Conservation (phyloP, 352 stramenopile species). For the Blastocystis sp. region DNA sequence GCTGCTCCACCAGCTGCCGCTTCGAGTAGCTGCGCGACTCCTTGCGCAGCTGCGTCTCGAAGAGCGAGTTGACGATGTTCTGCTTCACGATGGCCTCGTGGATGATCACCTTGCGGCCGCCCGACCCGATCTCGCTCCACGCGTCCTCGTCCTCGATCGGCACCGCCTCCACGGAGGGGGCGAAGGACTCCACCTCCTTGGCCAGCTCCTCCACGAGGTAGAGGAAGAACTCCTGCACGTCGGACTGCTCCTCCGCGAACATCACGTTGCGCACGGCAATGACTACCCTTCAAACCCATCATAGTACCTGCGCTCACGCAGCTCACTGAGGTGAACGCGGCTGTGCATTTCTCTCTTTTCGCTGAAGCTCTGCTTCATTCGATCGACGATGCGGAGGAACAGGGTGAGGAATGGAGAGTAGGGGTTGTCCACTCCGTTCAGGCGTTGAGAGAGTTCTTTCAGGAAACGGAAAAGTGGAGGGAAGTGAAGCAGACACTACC, state of each 20-base stretch:
- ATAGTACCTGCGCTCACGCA: neutral
- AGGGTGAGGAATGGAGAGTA: slow-evolving; percentile 53
- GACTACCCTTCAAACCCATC: neutral
- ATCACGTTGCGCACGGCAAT: slow-evolving; percentile 53
- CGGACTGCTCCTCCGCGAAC: slow-evolving; percentile 59
- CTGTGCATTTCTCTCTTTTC: neutral
- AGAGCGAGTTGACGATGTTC: slow-evolving; percentile 24
- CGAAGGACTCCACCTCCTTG: neutral
- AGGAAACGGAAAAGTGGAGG: slow-evolving; percentile 33
- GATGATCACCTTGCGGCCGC: slow-evolving; percentile 8
- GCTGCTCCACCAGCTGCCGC: slow-evolving; percentile 15
- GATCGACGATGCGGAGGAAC: slow-evolving; percentile 6
- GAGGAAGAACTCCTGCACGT: slow-evolving; percentile 60
- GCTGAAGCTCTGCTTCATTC: neutral
- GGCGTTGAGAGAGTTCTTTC: neutral
- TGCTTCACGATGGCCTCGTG: slow-evolving; percentile 7
- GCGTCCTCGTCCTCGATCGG: neutral
- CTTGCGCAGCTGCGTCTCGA: slow-evolving; percentile 47
- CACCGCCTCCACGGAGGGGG: neutral
- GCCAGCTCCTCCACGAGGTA: slow-evolving; percentile 36
- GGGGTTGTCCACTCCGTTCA: slow-evolving; percentile 18
- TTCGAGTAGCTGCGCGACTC: neutral
- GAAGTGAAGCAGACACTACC: slow-evolving; percentile 57
- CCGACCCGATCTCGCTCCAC: slow-evolving; percentile 48
- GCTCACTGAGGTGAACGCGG: slow-evolving; percentile 27